A percentile compares a stretch with the other conserved stretches of the same genome.
phyloP scores from a whole-genome alignment of 1,284 basidiomycete species.

The Heterobasidion parviporum region DNA sequence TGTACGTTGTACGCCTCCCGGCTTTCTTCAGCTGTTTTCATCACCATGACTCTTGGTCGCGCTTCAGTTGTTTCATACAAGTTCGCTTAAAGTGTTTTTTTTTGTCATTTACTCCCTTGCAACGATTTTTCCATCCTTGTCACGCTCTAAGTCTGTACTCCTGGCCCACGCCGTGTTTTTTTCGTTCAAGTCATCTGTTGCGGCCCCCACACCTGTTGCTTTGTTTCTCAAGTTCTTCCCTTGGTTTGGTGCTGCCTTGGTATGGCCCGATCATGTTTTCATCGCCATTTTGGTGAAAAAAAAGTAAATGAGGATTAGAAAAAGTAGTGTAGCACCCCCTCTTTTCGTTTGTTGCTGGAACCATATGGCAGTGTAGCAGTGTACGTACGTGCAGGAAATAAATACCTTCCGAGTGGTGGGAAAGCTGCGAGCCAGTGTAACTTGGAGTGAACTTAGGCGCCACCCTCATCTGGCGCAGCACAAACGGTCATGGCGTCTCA shows the following conservation, averaged over 20 bases:
- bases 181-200: neutral
- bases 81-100: neutral
- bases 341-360: neutral
- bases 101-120: neutral
- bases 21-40: slow-evolving; percentile 3
- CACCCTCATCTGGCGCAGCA: neutral
- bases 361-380: neutral
- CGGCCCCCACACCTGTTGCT: neutral
- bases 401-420: too few species aligned
- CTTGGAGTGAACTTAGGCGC: too few species aligned
- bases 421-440: too few species aligned
- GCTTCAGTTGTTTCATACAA: neutral
- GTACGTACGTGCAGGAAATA: neutral
- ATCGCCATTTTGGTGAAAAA: neutral
- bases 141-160: neutral
- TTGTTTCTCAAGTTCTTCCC: neutral
- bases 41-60: slow-evolving; percentile 6
- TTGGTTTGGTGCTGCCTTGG: neutral
- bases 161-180: neutral
- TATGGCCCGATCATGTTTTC: neutral
- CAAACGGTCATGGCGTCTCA: slow-evolving; percentile 50
- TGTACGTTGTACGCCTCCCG: neutral
- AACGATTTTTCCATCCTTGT: neutral
- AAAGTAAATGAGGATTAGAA: neutral
- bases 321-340: neutral